A percentile compares a stretch with the other conserved stretches of the same genome.
Conservation (phyloP, 495 filamentous ascomycete species). For the Daldinia decipiens region DNA sequence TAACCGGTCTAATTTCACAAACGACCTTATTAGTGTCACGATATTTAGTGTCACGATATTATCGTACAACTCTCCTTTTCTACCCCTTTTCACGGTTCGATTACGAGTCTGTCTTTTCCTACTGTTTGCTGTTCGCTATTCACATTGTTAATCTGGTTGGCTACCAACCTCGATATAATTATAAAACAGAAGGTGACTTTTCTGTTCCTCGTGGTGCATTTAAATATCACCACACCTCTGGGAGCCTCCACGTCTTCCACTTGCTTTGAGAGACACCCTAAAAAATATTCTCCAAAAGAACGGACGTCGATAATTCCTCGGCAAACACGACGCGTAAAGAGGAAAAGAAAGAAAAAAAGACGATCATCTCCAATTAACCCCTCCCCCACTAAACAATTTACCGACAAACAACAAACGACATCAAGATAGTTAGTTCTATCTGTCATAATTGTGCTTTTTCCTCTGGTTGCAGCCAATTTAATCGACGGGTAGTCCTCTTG, state of each 20-base stretch:
- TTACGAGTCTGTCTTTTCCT: background rate
- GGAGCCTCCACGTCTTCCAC: constrained; percentile 1
- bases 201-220: constrained; percentile 17
- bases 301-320: constrained; percentile 12
- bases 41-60: constrained; percentile 25
- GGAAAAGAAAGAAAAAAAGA: constrained; percentile 16
- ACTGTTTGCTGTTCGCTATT: background rate
- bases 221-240: constrained; percentile 14
- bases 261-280: constrained; percentile 17
- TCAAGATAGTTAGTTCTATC: constrained; percentile 11
- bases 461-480: background rate
- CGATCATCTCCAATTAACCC: constrained; percentile 21
- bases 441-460: background rate
- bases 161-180: background rate
- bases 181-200: constrained; percentile 10
- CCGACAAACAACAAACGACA: constrained; percentile 4
- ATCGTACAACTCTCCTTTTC: constrained; percentile 22
- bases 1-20: constrained; percentile 19
- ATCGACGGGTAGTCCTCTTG: background rate
- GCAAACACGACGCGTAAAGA: constrained; percentile 27
- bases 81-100: constrained; percentile 12
- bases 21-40: constrained; percentile 20
- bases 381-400: constrained; percentile 28
- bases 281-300: constrained; percentile 14
- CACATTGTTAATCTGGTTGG: background rate